Evolutionary conservation across 2,329 filamentous ascomycete genomes (phyloP).

Genomic region (Monilinia fructicola): DNA sequence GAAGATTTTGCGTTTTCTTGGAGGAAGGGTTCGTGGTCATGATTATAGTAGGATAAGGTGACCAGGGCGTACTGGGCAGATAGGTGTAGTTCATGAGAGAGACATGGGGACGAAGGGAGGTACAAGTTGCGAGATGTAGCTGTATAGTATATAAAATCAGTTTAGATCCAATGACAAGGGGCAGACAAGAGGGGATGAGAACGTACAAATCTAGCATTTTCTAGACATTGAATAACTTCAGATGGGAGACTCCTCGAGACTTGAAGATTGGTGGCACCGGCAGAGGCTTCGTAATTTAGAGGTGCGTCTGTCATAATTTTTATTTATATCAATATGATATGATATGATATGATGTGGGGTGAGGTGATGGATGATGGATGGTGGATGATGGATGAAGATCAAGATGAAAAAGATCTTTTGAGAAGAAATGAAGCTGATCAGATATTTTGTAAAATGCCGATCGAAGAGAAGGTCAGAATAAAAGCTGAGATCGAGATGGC

Average conservation of each 20-base stretch:
- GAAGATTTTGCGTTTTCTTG: constrained; percentile 78
- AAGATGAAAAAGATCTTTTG: no score
- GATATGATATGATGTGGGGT: no score
- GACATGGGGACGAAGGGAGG: constrained; percentile 80
- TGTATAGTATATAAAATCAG: constrained; percentile 42
- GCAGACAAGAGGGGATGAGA: constrained; percentile 5
- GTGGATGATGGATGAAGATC: no score
- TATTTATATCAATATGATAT: no score
- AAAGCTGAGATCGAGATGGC: constrained; percentile 10
- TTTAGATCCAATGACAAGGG: background rate
- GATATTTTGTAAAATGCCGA: background rate
- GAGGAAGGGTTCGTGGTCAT: constrained; percentile 85
- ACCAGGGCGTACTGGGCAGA: constrained; percentile 73
- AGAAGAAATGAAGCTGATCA: no score
- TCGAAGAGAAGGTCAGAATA: background rate
- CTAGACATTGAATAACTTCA: constrained; percentile 86
- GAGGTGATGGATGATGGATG: no score
- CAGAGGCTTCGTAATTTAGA: constrained; percentile 73
- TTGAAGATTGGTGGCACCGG: constrained; percentile 65
- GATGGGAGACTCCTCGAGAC: constrained; percentile 68
- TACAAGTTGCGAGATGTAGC: constrained; percentile 94
- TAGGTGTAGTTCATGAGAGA: constrained; percentile 99
- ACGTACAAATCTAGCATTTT: constrained; percentile 90
- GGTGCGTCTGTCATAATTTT: constrained; percentile 19
- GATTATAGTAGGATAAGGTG: constrained; percentile 77